phyloP scores from a whole-genome alignment of 1,284 basidiomycete genomes.

The Cryptococcus sp. region DNA sequence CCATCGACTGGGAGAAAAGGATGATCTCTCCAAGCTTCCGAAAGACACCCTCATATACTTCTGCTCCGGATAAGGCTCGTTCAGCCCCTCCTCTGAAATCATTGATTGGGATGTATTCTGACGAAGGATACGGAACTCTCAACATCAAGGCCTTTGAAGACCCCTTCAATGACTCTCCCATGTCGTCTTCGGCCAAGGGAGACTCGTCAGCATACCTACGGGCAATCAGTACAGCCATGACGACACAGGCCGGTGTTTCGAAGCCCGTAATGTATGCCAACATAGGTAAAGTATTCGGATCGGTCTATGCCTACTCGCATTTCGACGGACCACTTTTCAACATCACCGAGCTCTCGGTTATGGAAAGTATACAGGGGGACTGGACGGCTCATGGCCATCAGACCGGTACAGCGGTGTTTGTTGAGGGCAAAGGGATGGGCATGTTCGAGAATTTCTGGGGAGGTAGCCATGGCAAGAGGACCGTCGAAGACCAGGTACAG shows the following conservation, averaged over 20 bases:
- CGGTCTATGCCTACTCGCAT: slow-evolving; percentile 17
- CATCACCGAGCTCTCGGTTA: background rate
- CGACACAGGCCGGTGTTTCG: slow-evolving; percentile 4
- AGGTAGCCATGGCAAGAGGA: slow-evolving; percentile 4
- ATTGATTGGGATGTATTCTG: slow-evolving; percentile 15
- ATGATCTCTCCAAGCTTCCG: slow-evolving; percentile 2
- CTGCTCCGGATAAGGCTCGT: slow-evolving; percentile 1
- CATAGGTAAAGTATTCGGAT: slow-evolving; percentile 11
- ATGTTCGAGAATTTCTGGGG: slow-evolving; percentile 22
- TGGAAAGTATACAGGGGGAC: background rate
- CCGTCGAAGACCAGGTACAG: slow-evolving; percentile 9
- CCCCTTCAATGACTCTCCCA: background rate
- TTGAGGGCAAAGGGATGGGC: slow-evolving; percentile 13
- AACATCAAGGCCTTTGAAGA: slow-evolving; percentile 5
- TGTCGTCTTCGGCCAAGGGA: background rate
- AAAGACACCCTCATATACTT: background rate
- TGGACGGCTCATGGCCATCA: background rate
- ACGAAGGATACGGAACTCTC: slow-evolving; percentile 16
- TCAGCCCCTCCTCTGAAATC: background rate
- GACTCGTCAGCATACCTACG: background rate
- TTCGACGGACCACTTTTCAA: slow-evolving; percentile 17
- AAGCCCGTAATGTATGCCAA: slow-evolving; percentile 11
- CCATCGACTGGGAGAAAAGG: slow-evolving; percentile 22
- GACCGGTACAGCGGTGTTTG: slow-evolving; percentile 11
- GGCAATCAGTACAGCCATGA: background rate